Evolutionary conservation across 768 basidiomycete species (phyloP), one percentile per base, ranked within the genome.

Genomic region (Roridomyces roridus): DNA sequence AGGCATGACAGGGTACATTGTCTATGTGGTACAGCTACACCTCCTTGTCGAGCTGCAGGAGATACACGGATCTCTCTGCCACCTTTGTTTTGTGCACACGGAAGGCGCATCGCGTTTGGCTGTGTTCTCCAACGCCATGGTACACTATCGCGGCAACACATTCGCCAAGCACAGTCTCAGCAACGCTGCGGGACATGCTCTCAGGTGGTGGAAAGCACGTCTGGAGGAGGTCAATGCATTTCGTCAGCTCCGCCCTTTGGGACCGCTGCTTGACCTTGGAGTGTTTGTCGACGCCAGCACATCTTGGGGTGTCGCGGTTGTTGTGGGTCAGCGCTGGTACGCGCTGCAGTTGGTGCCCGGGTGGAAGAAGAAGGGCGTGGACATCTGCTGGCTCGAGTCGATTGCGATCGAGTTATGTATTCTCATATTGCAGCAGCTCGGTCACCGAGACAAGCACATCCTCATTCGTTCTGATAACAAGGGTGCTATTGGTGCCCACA

Each of bases 381-480:
- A 67, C 47, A 72, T 72, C 9, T 66, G 71, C 24, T 72, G 71
- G 71, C 64, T 66, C 20, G 65, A 70, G 39, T 47, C 58, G 0
- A 24, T 68, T 0, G 67, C 61, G 0, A 5, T 56, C 45, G 45
- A 56, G 41, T 31, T 60, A 0, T 20, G 55, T 0, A 39, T 31
- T 2, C 37, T 54, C 28, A 35, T 66, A 5, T 52, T 66, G 0
- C 55, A 51, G 5, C 51, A 54, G 20, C 4, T 28, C 11, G 55
- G 57, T 25, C 47, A 60, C 41, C 4, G 4, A 1, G 4, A 56
- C 4, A 59, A 51, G 17, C 62, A 60, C 15, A 20, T 36, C 5
- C 34, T 10, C 6, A 51, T 56, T 2, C 54, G 56, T 10, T 60
- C 59, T 1, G 59, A 60, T 39, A 60, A 60, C 47, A 34, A 56